Percentiles rank a stretch among this genome's conserved stretches.
These are phyloP conservation scores for Erucastrum elatum DNA, from an alignment of 345 rosid species.

Conservation along the genomic window DNA sequence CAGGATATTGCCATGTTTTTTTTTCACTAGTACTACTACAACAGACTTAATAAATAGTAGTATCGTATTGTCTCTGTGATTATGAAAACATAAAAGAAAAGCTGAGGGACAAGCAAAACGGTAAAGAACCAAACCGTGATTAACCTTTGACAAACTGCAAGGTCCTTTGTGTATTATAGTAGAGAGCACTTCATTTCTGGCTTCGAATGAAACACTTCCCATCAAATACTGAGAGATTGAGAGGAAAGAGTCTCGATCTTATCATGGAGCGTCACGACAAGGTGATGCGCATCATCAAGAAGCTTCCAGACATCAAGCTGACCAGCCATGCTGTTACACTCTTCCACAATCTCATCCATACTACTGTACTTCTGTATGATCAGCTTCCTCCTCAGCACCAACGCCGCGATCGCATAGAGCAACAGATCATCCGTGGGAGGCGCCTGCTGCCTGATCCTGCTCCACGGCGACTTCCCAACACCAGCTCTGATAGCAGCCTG, in stretches of 20 bases:
- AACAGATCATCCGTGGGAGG: slow-evolving; percentile 93
- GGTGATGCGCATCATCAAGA: slow-evolving; percentile 85
- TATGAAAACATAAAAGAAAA: slow-evolving; percentile 17
- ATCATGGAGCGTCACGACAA: slow-evolving; percentile 85
- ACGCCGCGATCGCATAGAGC: slow-evolving; percentile 94
- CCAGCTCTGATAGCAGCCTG: slow-evolving; percentile 98
- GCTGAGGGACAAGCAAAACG: not conserved
- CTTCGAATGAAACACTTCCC: slow-evolving; percentile 8
- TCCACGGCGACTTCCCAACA: slow-evolving; percentile 91
- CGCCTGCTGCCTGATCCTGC: slow-evolving; percentile 79
- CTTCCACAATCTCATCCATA: slow-evolving; percentile 97
- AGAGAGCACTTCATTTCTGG: slow-evolving; percentile 43
- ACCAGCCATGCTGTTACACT: slow-evolving; percentile 96
- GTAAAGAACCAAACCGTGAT: slow-evolving; percentile 23
- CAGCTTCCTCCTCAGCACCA: slow-evolving; percentile 83
- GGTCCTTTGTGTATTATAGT: slow-evolving; percentile 10
- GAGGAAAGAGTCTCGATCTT: slow-evolving; percentile 59
- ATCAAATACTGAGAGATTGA: slow-evolving; percentile 35
- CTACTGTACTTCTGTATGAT: slow-evolving; percentile 92
- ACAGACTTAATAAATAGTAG: slow-evolving; percentile 16
- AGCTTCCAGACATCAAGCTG: slow-evolving; percentile 99
- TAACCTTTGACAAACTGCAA: slow-evolving; percentile 38
- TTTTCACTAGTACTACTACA: slow-evolving; percentile 18
- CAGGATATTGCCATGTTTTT: slow-evolving; percentile 1
- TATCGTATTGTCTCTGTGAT: slow-evolving; percentile 30